Conservation (phyloP, 2,329 filamentous ascomycete species). For the Rhytidhysteron rufulum region DNA sequence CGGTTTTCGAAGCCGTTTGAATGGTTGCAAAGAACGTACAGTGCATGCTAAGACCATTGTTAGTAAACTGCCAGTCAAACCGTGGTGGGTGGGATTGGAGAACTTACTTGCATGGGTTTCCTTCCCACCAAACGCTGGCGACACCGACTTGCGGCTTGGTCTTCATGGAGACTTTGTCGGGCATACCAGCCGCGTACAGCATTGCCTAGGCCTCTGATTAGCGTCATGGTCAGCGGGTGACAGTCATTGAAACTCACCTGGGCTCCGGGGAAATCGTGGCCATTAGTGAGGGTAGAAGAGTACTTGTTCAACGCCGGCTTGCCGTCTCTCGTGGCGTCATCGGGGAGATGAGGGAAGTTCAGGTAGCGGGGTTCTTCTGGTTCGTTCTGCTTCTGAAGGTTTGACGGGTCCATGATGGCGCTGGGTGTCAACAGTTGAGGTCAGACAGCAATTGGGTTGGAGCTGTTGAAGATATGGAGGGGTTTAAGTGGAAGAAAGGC, state of each 20-base stretch:
- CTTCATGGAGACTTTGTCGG: constrained; percentile 79
- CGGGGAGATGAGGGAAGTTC: constrained; percentile 53
- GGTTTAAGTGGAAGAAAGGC: not conserved
- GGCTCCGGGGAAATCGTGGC: constrained; percentile 86
- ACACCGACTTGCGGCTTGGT: constrained; percentile 86
- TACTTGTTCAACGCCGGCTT: constrained; percentile 75
- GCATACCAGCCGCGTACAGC: constrained; percentile 90
- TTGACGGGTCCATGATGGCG: constrained; percentile 32
- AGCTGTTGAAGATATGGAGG: not conserved
- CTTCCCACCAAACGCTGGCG: constrained; percentile 95
- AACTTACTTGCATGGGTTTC: constrained; percentile 88
- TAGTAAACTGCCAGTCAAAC: constrained; percentile 15
- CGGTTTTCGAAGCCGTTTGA: not conserved
- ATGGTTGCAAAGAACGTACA: constrained; percentile 25
- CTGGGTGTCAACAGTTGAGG: too few relatives aligned
- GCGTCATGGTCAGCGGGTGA: not conserved
- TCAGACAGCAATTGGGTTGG: too few relatives aligned
- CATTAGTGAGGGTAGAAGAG: constrained; percentile 76
- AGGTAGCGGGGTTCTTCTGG: constrained; percentile 48
- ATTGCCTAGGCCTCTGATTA: constrained; percentile 62
- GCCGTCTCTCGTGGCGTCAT: constrained; percentile 52
- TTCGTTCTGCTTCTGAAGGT: constrained; percentile 32
- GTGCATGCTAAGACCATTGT: constrained; percentile 44
- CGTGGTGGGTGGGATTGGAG: constrained; percentile 6
- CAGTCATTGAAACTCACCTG: constrained; percentile 54